phyloP scores from a whole-genome alignment of 78 protist genomes.

The Creolimax fragrantissima region DNA sequence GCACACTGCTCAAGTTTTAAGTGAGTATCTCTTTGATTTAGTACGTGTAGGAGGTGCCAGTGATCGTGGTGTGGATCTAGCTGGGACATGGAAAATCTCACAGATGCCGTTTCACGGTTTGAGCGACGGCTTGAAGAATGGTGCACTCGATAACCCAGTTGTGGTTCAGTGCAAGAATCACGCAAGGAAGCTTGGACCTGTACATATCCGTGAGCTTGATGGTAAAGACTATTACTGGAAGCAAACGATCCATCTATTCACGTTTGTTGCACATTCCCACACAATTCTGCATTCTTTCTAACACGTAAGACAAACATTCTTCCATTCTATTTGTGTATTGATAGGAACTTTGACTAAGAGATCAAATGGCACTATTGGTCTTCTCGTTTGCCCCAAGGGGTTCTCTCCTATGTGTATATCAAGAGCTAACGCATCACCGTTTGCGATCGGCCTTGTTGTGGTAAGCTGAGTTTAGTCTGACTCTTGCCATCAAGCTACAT shows the following conservation, averaged over 20 bases:
- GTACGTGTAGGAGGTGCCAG: background rate
- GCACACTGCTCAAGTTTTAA: background rate
- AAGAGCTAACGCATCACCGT: background rate
- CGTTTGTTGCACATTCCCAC: no score
- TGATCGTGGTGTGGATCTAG: background rate
- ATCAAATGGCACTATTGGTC: background rate
- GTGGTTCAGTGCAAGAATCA: background rate
- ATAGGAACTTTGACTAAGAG: background rate
- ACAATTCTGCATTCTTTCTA: no score
- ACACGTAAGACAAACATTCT: no score
- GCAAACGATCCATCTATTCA: no score
- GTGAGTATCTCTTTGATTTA: background rate
- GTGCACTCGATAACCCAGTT: background rate
- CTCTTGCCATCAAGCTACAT: no score
- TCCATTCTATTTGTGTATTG: no score
- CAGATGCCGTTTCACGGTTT: background rate
- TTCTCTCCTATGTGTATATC: background rate
- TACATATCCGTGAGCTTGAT: background rate
- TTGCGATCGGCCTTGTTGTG: background rate
- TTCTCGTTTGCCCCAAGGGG: background rate
- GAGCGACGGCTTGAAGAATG: background rate
- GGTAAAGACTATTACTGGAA: no score
- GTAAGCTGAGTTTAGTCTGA: background rate
- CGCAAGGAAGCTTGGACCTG: background rate
- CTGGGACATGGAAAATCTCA: background rate